Evolutionary conservation across 352 stramenopile genomes (phyloP), one percentile per base, ranked within the genome.

Genomic region (Phytophthora tentaculata): DNA sequence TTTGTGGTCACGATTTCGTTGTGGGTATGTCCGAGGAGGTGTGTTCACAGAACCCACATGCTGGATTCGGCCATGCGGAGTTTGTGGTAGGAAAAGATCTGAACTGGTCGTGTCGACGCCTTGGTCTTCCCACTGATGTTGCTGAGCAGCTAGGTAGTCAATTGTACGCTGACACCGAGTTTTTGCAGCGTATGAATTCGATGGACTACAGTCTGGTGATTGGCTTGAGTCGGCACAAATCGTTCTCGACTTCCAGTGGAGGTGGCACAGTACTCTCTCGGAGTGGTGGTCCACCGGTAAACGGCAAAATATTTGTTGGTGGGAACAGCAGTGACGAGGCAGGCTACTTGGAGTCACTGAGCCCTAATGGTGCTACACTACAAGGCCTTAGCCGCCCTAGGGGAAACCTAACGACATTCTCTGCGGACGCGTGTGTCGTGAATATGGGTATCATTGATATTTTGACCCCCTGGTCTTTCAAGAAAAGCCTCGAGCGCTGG

Each of bases 361-460:
- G 84, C 26, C 86, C 86, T 9, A 74, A 82, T 28, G 66, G 54
- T 16, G 67, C 73, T 32, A 79, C 66, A n/a, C 53, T 79, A 2
- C 52, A 75, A 61, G 67, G 73, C 35, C 53, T 71, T 9, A 61
- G 53, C n/a, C 64, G 60, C 7, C 58, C 65, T 26, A 72, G 41
- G 56, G 64, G 64, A 66, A 80, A 74, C 17, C 17, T 59, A 16
- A 69, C 81, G 19, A 63, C 84, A 16, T 81, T 94, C 32, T 81
- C 81, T 28, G 76, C 73, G 4, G 85, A 94, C 39, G 86, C 85
- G 1, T 91, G 80, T 19, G 88, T 96, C 24, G 88, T 95, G 56
- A 98, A 97, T 68, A 98, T 99, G 89, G 96, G 96, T 16, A 98
- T 99, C 57, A 98, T 99, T 76, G 96, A 99, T 76, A 98, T 99